Base-by-base conservation (phyloP, 2,329 filamentous ascomycete genomes). In the Bimuria novae-zelandiae region DNA sequence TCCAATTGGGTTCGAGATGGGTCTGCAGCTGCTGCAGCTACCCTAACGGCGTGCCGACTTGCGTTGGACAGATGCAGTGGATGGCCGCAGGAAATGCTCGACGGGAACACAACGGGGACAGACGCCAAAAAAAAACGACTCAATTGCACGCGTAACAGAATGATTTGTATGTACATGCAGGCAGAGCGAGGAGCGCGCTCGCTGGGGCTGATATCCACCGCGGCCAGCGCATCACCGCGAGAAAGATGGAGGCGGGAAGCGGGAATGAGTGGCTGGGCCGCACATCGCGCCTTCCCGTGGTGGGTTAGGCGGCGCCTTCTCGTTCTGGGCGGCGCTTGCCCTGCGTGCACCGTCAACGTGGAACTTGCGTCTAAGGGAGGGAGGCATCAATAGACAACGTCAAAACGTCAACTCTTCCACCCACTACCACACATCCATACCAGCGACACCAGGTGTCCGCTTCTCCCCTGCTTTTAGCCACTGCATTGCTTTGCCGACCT, bases 111-210 rank as follows among this genome's bases (percentile, higher is more conserved):
- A 17, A 32, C 23, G 3, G 27, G 29, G 16, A 27, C 14, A 17
- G 7, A 29, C 32, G 29, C 27, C n/a, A 29, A 35, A 10, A 29
- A 27, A 14, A 17, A 35, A 19, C 17, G 23, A 22, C n/a, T 19
- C 49, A 52, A 52, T 47, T 42, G 23, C 27, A 35, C 17, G 21
- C 43, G 23, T 11, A 21, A 22, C 30, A 32, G 25, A 49, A 32
- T 23, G 37, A 22, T 12, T 23, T 36, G 16, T 37, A 52, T 52
- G 49, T 52, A 52, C 43, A 50, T 48, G 50, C 43, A 52, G 52
- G 50, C 29, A 44, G 54, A 51, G 32, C 52, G 55, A 55, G 54
- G 52, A 43, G 35, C 48, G 43, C 44, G 32, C 22, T 23, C 44
- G 44, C 21, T 19, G 41, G 44, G 35, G 44, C 19, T 40, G 39